Base-by-base conservation (phyloP, 1,139 yeast genomes). In the Lodderomyces orthopsilosis region DNA sequence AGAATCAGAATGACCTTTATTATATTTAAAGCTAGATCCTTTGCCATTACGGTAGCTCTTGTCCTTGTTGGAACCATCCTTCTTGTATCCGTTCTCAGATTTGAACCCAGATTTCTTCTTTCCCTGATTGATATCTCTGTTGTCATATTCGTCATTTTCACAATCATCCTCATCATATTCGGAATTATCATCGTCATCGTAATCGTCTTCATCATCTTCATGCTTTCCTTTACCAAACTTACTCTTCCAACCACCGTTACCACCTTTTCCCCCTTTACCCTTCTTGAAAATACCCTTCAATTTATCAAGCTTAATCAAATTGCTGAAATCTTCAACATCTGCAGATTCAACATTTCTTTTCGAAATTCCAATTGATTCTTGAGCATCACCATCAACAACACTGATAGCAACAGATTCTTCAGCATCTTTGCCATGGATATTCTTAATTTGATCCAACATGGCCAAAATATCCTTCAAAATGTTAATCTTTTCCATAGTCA, bases 391-490 rank as follows among this genome's bases (percentile, higher is more conserved):
- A 23, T 38, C 27, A 32, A 35, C 35, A 18, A 30, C 38, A 32
- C 13, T 21, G 24, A 30, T 14, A 8, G 34, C 3, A 6, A 30
- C 34, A 4, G 34, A 19, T 13, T 19, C 23, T 13, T 34, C 44
- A n/a, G 12, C 33, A 4, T 22, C 23, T 6, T 32, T 28, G 23
- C 30, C 34, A 17, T 30, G 41, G 23, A 39, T 13, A 10, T 26
- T 38, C 22, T 47, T 44, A 26, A 49, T 46, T 23, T 43, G 40
- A 17, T 47, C 52, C 35, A 49, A 33, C 42, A 43, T 37, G 8
- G 41, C 24, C 36, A 49, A 45, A 24, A 46, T 47, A 21, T 46
- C 49, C 37, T 42, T 47, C 44, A 49, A 49, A 27, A 43, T 43
- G 8, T 39, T 32, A 43, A 49, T 41, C 38, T 49, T 49, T 21